Evolutionary conservation across 371 early-diverging fungal genomes (phyloP), one percentile per base, ranked within the genome.

Genomic region (Spraguea lophii): DNA sequence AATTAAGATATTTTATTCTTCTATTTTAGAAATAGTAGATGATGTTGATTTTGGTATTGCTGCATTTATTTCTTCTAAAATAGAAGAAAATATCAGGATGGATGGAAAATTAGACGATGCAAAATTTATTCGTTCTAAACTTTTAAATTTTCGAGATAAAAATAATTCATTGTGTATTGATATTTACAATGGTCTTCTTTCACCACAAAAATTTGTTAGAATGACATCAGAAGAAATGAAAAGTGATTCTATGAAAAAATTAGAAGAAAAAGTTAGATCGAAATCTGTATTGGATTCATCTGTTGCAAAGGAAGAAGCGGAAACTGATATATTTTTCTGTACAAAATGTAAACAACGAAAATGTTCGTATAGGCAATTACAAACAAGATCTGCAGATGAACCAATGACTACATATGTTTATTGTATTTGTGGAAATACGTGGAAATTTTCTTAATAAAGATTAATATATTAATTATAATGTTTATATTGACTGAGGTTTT

Each of bases 301-400:
- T 25, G 47, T 65, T n/a, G 62, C 69, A 16, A 51, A 67, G 25
- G 30, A 54, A 30, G 48, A 57, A 45, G 72, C 65, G 37, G 72
- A 72, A 49, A 69, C 72, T 10, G 65, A 63, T 23, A 62, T 72
- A 13, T 72, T 72, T 57, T 55, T 61, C 36, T 72, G 72, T 56
- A 43, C 42, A 6, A 59, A 46, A 49, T 72, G 72, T 54, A 66
- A 66, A 39, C 59, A 72, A 47, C 67, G 61, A 49, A 69, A 72
- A 42, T 57, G 66, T 46, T 53, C 61, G 0, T 72, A 72, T 59
- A 55, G 60, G 20, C 72, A 72, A 51, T 42, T 69, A 36, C 72
- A 72, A 46, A 72, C 72, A 9, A 57, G 72, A 49, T 66, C 67
- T 46, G 72, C 69, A n/a, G 72, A 72, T 52, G 72, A 72, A 49